Evolutionary conservation across 805 yeast genomes (phyloP).

Genomic region (Candida arabinofermentans): DNA sequence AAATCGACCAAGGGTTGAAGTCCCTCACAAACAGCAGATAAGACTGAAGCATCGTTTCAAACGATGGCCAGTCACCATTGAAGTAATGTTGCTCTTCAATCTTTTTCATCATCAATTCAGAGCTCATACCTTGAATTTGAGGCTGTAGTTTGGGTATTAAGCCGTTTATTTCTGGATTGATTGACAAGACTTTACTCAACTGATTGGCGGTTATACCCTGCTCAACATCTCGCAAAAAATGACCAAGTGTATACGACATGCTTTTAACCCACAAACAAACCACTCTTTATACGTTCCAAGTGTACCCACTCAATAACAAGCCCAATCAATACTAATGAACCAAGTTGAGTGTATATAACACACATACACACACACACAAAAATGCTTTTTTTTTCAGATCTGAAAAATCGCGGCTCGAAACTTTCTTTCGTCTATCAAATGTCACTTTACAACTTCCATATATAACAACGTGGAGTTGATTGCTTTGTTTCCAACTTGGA

Average conservation of each 20-base stretch:
- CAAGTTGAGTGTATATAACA: too few species aligned
- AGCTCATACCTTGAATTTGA: conserved; percentile 18
- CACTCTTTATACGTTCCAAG: too few species aligned
- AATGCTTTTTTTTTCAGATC: too few species aligned
- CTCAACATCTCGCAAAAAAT: conserved; percentile 11
- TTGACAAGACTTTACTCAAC: conserved; percentile 13
- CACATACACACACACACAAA: too few species aligned
- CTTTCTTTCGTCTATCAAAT: too few species aligned
- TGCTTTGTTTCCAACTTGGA: too few species aligned
- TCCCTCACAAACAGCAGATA: conserved; percentile 45
- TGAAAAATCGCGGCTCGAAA: not conserved
- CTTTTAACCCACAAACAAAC: too few species aligned
- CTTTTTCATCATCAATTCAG: conserved; percentile 21
- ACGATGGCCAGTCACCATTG: conserved; percentile 38
- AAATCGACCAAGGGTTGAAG: conserved; percentile 51
- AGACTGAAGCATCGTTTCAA: conserved; percentile 39
- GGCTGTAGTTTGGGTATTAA: conserved; percentile 26
- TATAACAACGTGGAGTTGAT: too few species aligned
- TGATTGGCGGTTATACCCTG: conserved; percentile 4
- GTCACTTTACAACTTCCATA: too few species aligned
- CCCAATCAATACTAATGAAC: too few species aligned
- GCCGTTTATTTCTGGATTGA: conserved; percentile 19
- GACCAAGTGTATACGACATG: conserved; percentile 9
- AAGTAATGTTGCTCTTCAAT: conserved; percentile 29
- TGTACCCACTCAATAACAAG: too few species aligned